These are phyloP conservation scores for Piloderma croceum DNA, from an alignment of 768 basidiomycete species.

Conservation along the genomic window DNA sequence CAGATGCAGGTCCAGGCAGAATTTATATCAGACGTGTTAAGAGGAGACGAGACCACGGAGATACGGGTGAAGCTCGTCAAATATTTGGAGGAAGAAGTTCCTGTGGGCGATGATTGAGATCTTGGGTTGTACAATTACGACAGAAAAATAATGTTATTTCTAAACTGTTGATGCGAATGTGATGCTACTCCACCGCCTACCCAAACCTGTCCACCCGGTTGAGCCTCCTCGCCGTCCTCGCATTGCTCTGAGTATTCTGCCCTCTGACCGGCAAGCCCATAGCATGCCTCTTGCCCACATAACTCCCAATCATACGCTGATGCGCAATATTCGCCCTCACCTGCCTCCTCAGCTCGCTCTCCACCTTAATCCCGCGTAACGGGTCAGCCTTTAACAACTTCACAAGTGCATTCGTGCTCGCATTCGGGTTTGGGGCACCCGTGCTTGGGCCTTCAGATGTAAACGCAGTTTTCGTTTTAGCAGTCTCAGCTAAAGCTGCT, in stretches of 20 bases:
- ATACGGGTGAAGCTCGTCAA: conserved; percentile 86
- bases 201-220: conserved; percentile 78
- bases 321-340: conserved; percentile 91
- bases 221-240: conserved; percentile 83
- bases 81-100: conserved; percentile 94
- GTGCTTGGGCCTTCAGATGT: background rate
- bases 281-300: conserved; percentile 88
- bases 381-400: conserved; percentile 39
- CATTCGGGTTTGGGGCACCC: background rate
- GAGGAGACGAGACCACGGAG: conserved; percentile 93
- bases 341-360: conserved; percentile 77
- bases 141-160: too few species aligned
- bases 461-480: too few species aligned
- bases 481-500: too few species aligned
- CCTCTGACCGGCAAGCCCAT: conserved; percentile 93
- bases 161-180: too few species aligned
- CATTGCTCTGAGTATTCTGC: conserved; percentile 88
- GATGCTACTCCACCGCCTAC: too few species aligned
- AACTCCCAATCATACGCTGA: conserved; percentile 89
- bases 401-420: background rate
- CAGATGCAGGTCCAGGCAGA: conserved; percentile 92
- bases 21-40: conserved; percentile 84
- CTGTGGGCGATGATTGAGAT: conserved; percentile 79
- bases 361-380: conserved; percentile 73
- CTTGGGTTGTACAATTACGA: background rate